These are phyloP conservation scores for Knoxdaviesia capensis DNA, from an alignment of 2,329 filamentous ascomycete species.

Conservation along the genomic window DNA sequence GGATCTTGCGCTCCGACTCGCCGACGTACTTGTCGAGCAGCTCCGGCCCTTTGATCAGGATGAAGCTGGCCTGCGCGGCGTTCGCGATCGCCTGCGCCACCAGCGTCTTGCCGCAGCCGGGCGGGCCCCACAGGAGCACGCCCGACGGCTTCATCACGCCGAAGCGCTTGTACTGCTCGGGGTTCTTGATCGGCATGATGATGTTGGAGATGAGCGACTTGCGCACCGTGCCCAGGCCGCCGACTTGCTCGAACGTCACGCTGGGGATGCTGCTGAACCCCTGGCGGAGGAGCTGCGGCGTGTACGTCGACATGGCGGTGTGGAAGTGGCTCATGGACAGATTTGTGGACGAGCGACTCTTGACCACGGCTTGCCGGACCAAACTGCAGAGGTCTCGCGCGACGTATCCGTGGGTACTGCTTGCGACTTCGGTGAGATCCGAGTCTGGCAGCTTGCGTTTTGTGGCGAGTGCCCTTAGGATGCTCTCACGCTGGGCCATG, in stretches of 20 bases:
- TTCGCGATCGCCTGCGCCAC: constrained; percentile 93
- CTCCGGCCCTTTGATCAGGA: constrained; percentile 91
- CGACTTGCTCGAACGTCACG: constrained; percentile 84
- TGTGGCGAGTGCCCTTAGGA: constrained; percentile 53
- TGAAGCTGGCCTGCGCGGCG: constrained; percentile 92
- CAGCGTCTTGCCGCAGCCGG: constrained; percentile 90
- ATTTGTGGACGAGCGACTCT: background rate
- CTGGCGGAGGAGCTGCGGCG: constrained; percentile 56
- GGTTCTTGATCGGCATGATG: constrained; percentile 71
- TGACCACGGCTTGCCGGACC: constrained; percentile 19
- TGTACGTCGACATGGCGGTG: constrained; percentile 43
- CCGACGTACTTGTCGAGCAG: constrained; percentile 95
- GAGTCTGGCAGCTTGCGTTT: constrained; percentile 45
- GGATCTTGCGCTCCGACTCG: constrained; percentile 81
- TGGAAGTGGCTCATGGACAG: background rate
- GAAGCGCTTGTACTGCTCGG: constrained; percentile 53
- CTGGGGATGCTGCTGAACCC: constrained; percentile 89
- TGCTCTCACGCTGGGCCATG: constrained; percentile 54
- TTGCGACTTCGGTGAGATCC: constrained; percentile 55
- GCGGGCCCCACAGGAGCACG: constrained; percentile 88
- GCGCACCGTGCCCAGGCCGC: constrained; percentile 61
- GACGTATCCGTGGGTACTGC: constrained; percentile 78
- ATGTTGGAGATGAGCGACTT: constrained; percentile 70
- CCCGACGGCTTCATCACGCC: constrained; percentile 70
- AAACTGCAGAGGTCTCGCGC: constrained; percentile 65